Base-by-base conservation (phyloP, 1,139 yeast species). In the Kodamaea sp. region DNA sequence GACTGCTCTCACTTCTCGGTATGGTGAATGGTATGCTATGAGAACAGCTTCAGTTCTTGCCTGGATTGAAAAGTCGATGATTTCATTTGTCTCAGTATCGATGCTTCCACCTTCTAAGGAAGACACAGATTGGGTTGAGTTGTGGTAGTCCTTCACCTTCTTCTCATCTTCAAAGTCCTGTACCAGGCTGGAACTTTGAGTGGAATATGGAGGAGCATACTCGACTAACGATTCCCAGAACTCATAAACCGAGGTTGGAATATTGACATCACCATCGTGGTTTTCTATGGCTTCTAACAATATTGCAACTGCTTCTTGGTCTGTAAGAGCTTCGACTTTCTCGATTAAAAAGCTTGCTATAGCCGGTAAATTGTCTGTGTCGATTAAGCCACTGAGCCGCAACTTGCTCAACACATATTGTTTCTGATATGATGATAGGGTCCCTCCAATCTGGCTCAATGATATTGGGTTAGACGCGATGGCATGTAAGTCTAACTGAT, bases 1-100 rank as follows among this genome's bases (percentile, higher is more conserved):
- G 21, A 77, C 74, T 7, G 85, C 67, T 42, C 87, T 65, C 6
- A 80, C 83, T 53, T 80, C 85, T 3, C 81, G 76, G 51, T 80
- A 80, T 1, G 84, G 83, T 1, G 83, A 78, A 52, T 71, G 74
- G 50, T 63, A 78, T 30, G 72, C 63, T 33, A 74, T 57, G 31
- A 79, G 32, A 2, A 45, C 45, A 13, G 54, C 55, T 26, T 51
- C 54, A 15, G 42, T 25, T 13, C 44, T 41, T 3, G 39, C 43
- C 34, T 47, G 51, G 7, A 50, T 37, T 12, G 30, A 32, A 53
- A 52, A 49, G 28, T 49, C 51, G 9, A 31, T 19, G 10, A 42
- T 12, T 7, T 28, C 24, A 18, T 29, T 26, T 6, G 30, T 23
- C 7, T 23, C 14, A 9, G 10, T 15, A 12, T 31, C 28, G 6